A percentile compares a stretch with the other conserved stretches of the same genome.
Evolutionary conservation across 805 yeast genomes (phyloP).

Genomic region (Wickerhamomyces tratensis): DNA sequence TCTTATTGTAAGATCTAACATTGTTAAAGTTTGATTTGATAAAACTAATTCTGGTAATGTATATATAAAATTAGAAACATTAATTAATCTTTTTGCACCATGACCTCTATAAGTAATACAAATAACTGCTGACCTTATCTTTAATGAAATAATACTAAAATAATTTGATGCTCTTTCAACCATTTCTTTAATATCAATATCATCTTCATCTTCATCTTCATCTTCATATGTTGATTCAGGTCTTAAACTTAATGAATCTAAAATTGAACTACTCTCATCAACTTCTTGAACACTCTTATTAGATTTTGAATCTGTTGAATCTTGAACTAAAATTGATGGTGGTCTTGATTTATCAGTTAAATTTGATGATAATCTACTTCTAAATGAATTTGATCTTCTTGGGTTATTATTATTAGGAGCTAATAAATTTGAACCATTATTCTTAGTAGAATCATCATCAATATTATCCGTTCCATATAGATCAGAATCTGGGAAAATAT

Average conservation of each 20-base stretch:
- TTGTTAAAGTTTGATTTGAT: slow-evolving; percentile 59
- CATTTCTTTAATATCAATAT: slow-evolving; percentile 49
- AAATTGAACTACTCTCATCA: background rate
- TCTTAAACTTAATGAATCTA: background rate
- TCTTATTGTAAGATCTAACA: slow-evolving; percentile 52
- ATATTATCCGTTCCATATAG: slow-evolving; percentile 6
- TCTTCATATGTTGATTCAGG: background rate
- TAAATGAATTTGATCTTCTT: background rate
- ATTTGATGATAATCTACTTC: background rate
- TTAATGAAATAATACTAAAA: slow-evolving; percentile 55
- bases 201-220: slow-evolving; percentile 14
- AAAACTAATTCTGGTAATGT: slow-evolving; percentile 53
- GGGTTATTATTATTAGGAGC: background rate
- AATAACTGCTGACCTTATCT: slow-evolving; percentile 39
- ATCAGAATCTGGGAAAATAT: slow-evolving; percentile 52
- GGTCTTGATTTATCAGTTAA: background rate
- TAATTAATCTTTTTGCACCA: slow-evolving; percentile 57
- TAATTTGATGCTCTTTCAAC: slow-evolving; percentile 63
- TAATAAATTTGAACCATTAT: background rate
- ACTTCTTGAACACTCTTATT: background rate
- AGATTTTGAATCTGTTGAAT: slow-evolving; percentile 3
- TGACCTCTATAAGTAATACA: slow-evolving; percentile 72
- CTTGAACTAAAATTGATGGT: slow-evolving; percentile 1
- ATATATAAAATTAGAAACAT: slow-evolving; percentile 66
- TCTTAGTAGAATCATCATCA: slow-evolving; percentile 8